These are phyloP conservation scores for Linum tenue DNA, from an alignment of 345 rosid species.

Conservation along the genomic window DNA sequence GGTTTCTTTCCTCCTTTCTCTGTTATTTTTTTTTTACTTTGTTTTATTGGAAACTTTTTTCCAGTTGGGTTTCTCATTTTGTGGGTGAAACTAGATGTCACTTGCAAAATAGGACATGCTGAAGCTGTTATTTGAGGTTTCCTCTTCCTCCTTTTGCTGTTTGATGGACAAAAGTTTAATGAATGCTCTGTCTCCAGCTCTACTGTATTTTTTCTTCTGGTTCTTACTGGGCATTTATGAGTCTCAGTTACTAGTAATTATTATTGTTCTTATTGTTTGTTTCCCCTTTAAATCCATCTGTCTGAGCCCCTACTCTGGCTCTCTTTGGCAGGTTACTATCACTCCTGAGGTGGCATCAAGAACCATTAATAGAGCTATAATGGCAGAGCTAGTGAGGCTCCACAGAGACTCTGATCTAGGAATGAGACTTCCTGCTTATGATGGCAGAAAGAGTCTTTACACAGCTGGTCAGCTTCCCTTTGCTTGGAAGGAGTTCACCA, in stretches of 20 bases:
- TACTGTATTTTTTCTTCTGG: slow-evolving; percentile 14
- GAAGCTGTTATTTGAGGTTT: slow-evolving; percentile 12
- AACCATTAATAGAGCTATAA: slow-evolving; percentile 75
- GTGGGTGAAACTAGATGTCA: slow-evolving; percentile 12
- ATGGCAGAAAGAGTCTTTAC: slow-evolving; percentile 92
- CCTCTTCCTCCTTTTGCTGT: slow-evolving; percentile 17
- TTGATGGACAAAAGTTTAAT: slow-evolving; percentile 25
- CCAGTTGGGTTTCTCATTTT: not conserved
- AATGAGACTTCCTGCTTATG: slow-evolving; percentile 91
- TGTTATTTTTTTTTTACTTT: too few relatives aligned
- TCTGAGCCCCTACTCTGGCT: slow-evolving; percentile 19
- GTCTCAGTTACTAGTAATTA: slow-evolving; percentile 16
- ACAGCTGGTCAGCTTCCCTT: slow-evolving; percentile 97
- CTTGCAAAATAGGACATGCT: slow-evolving; percentile 11
- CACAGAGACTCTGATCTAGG: slow-evolving; percentile 89
- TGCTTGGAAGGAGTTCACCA: slow-evolving; percentile 67
- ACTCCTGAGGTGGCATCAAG: slow-evolving; percentile 90
- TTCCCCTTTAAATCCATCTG: slow-evolving; percentile 27
- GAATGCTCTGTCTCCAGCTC: slow-evolving; percentile 18
- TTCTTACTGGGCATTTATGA: slow-evolving; percentile 22
- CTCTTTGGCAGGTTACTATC: slow-evolving; percentile 68
- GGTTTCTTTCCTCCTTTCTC: not conserved
- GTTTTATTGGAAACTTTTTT: not conserved
- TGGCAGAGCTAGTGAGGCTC: slow-evolving; percentile 83
- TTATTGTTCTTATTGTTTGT: slow-evolving; percentile 39